phyloP scores from a whole-genome alignment of 2,329 filamentous ascomycete genomes.

The Knufia petricola region DNA sequence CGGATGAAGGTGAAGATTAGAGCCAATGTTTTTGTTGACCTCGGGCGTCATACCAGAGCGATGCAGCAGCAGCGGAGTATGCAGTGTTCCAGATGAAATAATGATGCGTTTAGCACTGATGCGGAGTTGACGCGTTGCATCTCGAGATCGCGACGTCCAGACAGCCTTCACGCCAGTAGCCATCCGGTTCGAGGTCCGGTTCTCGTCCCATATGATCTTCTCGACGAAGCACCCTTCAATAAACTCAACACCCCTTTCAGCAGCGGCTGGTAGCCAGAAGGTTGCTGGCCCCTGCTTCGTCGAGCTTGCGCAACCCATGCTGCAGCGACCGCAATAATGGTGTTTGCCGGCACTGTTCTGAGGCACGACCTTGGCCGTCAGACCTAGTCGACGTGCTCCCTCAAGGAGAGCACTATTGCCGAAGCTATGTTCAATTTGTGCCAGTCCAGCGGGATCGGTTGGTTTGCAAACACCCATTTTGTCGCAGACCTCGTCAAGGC shows the following conservation, averaged over 20 bases:
- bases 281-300: slow-evolving; percentile 72
- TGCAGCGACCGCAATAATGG: slow-evolving; percentile 65
- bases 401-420: slow-evolving; percentile 64
- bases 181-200: slow-evolving; percentile 36
- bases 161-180: slow-evolving; percentile 63
- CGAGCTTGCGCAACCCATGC: slow-evolving; percentile 49
- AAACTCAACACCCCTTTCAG: slow-evolving; percentile 65
- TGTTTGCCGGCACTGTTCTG: slow-evolving; percentile 67
- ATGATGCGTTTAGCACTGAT: slow-evolving; percentile 75
- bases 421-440: slow-evolving; percentile 58
- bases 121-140: slow-evolving; percentile 51
- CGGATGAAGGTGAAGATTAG: slow-evolving; percentile 74
- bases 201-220: slow-evolving; percentile 55
- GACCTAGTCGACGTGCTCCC: slow-evolving; percentile 64
- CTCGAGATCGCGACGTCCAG: slow-evolving; percentile 63
- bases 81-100: slow-evolving; percentile 64
- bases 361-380: slow-evolving; percentile 57
- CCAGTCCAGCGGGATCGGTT: slow-evolving; percentile 34
- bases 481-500: slow-evolving; percentile 66
- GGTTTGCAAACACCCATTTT: slow-evolving; percentile 60
- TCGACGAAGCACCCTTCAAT: slow-evolving; percentile 72
- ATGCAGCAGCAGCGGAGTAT: slow-evolving; percentile 65
- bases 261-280: slow-evolving; percentile 71
- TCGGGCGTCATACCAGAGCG: slow-evolving; percentile 60
- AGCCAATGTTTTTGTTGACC: slow-evolving; percentile 65